Evolutionary conservation across 2,329 filamentous ascomycete species (phyloP), one percentile per base, ranked within the genome.

Genomic region (Stemphylium lycopersici): DNA sequence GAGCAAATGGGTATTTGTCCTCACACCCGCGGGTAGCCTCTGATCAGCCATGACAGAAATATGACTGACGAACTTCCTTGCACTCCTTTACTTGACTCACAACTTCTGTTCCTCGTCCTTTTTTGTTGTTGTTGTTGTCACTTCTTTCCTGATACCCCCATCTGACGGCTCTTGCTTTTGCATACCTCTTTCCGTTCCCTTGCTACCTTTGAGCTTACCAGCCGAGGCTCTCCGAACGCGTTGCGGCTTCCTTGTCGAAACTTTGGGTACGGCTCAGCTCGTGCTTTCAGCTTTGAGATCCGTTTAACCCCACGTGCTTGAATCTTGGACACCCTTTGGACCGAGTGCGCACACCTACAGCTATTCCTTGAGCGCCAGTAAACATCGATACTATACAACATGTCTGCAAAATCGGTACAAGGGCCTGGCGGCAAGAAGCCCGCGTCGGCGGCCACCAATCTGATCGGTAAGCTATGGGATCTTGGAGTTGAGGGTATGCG

Each of bases 371-470:
- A 43, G 13, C 33, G n/a, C 29, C n/a, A 32, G 16, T 42, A 22
- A 22, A 18, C 51, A 33, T 40, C 48, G 18, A 42, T 8, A 33
- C 7, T 13, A 42, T 38, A 38, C 60, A 69, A 43, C 57, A 88
- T 88, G 85, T 84, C 84, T 55, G 83, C 85, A 55, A 87, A 86
- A 71, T 81, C 76, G 61, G 80, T 77, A 57, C 79, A 81, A 68
- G 82, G 82, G 47, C 78, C 81, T 59, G 80, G 81, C 69, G 82
- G 84, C 79, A 93, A 90, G 81, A 86, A 89, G 81, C 89, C 90
- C 68, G 86, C 93, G 56, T 92, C 92, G 51, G 90, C 87, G 60
- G 93, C 93, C 39, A 93, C 90, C 42, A 97, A 97, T 78, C 80
- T 98, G 69, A 93, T 97, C 70, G 91, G 91, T 95, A 82, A 69